Evolutionary conservation across 345 rosid genomes (phyloP).

Genomic region (Psidium guajava): DNA sequence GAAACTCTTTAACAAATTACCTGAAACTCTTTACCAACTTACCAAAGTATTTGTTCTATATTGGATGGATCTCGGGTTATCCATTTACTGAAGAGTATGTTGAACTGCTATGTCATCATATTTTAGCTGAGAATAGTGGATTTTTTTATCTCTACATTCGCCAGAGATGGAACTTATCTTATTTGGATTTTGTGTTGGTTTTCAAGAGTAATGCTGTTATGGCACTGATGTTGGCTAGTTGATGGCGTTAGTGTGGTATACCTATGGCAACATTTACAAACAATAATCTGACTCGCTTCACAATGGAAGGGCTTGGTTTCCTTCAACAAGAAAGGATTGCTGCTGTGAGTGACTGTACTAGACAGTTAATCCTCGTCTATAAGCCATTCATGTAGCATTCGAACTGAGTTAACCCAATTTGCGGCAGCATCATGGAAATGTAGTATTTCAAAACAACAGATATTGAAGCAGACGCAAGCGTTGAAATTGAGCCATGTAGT

Average conservation of each 20-base stretch:
- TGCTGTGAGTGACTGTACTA: neutral
- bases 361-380: neutral
- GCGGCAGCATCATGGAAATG: neutral
- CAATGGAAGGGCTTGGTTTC: too few species aligned
- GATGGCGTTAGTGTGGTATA: neutral
- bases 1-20: neutral
- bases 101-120: neutral
- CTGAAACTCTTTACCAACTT: neutral
- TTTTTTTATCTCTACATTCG: neutral
- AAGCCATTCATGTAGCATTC: neutral
- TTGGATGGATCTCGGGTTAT: neutral
- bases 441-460: neutral
- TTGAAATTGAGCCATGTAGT: neutral
- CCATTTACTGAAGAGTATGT: neutral
- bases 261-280: neutral
- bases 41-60: neutral
- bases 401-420: neutral
- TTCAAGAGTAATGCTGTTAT: neutral
- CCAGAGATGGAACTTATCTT: neutral
- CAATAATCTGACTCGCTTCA: too few species aligned
- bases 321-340: too few species aligned
- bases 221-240: neutral
- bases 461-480: neutral
- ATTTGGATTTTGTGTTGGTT: neutral
- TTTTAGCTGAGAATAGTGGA: neutral